Evolutionary conservation across 352 stramenopile species (phyloP), one percentile per base, ranked within the genome.

Genomic region (Phytophthora cryptogea): DNA sequence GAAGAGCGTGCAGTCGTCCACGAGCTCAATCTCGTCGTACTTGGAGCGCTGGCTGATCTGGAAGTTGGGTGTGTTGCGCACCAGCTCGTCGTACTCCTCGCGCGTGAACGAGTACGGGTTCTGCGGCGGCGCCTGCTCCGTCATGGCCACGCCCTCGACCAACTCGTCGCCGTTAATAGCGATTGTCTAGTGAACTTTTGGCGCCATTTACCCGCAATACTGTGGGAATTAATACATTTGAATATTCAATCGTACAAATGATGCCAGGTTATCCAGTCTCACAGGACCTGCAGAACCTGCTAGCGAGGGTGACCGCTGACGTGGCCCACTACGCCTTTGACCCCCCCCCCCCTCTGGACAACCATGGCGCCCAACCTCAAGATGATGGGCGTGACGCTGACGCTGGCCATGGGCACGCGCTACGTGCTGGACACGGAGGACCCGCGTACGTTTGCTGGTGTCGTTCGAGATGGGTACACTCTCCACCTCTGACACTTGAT

Each of bases 1-100:
- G 62, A 89, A 97, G 8, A 96, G 72, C 37, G 90, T 96, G 63
- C 92, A 91, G 58, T 90, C 88, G 35, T 94, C 86, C 27, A 96
- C 71, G 17, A 96, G 71, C 56, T 89, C 83, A 17, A 90, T 68
- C 59, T 97, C 90, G 56, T 94, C 78, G 78, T 94, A 97, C 56
- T 92, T 83, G 27, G 80, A 94, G 52, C 79, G 73, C 13, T 77
- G 64, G 53, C 84, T 95, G 28, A 84, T 32, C 8, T 80, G 66
- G 33, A 42, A 59, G 41, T 82, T 72, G 26, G 74, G 60, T 20
- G 81, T 72, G 6, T 63, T 59, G 14, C 45, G 31, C 30, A 90
- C 77, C 28, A 88, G 58, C n/a, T 54, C 57, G 44, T 92, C 74
- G 65, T 94, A 94, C 8, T 78, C 82, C 13, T 76, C 70, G 41